Base-by-base conservation (phyloP, 139 green algal genomes). In the Zygnema circumcarinatum region DNA sequence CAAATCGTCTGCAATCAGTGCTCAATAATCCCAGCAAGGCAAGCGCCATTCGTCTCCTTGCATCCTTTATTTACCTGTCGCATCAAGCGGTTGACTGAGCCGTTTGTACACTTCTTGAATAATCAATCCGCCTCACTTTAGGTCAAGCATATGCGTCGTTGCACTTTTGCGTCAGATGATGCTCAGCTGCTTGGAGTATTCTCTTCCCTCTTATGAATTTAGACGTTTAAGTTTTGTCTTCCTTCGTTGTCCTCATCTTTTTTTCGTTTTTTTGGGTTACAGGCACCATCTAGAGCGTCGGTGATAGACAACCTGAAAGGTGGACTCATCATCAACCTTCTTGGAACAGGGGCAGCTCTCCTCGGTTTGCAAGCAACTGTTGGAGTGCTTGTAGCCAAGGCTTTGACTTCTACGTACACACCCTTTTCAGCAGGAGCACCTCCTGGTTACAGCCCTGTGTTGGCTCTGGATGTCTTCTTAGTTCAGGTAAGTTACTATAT, bases 391-490 rank as follows among this genome's bases (percentile, higher is more conserved):
- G 96, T 99, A 38, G 97, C 96, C 78, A 99, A 99, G 93, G 98
- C 96, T 2, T 92, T 99, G 39, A 97, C 94, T 75, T 97, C 94
- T 67, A 94, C 96, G 16, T 89, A 89, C 53, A n/a, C n/a, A 41
- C 47, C 87, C 22, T 38, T 88, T 11, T n/a, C 76, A 32, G 33
- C 74, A 36, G 89, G 85, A 68, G 90, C 69, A 21, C 92, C 92
- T 0, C 88, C 89, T 33, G 87, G 88, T 36, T 98, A 96, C 92
- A 98, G 97, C 92, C 96, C 97, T 1, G 97, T 99, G 83, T 92
- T 99, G 41, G 96, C 97, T 1, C 93, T 99, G 78, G 97, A 99
- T 89, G 96, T 99, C 0, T 99, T 99, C 93, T 93, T 99, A 74
- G 95, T 99, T 38, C 97, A 98, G 94, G 95, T 95, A 84, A 79